These are phyloP conservation scores for Biancaea sappan DNA, from an alignment of 306 rosid species.

Conservation along the genomic window DNA sequence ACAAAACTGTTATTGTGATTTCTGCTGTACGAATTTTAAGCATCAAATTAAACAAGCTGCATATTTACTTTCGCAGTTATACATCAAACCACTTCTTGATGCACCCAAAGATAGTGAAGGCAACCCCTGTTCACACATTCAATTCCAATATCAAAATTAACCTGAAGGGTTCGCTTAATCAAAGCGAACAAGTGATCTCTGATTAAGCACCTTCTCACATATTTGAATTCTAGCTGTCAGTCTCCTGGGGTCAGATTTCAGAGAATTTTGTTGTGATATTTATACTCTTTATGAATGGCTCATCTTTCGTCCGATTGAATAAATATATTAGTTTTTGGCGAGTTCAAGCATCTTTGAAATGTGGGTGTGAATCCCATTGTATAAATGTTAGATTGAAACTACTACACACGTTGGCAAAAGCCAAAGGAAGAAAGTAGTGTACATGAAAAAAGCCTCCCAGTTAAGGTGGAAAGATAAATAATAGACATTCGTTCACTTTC, in stretches of 20 bases:
- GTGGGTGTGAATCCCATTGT: background rate
- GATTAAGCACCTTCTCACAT: no score
- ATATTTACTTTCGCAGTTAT: background rate
- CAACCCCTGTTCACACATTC: background rate
- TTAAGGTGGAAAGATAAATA: no score
- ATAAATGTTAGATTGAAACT: background rate
- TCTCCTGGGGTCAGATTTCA: no score
- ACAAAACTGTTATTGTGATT: background rate
- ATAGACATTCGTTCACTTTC: slow-evolving; percentile 10
- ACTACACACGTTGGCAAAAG: background rate
- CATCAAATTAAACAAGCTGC: background rate
- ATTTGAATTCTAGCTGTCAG: background rate
- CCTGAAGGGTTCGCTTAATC: background rate
- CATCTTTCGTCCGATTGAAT: no score
- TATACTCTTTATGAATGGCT: no score
- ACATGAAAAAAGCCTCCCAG: background rate
- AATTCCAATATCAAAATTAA: background rate
- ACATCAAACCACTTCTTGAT: background rate
- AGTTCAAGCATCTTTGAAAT: no score
- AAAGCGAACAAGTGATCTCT: background rate
- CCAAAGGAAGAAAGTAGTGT: background rate
- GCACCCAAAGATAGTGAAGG: background rate
- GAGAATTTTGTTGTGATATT: background rate
- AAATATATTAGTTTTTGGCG: no score
- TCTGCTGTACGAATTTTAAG: background rate